Base-by-base conservation (phyloP, 2,329 filamentous ascomycete genomes). In the Fusarium proliferatum region DNA sequence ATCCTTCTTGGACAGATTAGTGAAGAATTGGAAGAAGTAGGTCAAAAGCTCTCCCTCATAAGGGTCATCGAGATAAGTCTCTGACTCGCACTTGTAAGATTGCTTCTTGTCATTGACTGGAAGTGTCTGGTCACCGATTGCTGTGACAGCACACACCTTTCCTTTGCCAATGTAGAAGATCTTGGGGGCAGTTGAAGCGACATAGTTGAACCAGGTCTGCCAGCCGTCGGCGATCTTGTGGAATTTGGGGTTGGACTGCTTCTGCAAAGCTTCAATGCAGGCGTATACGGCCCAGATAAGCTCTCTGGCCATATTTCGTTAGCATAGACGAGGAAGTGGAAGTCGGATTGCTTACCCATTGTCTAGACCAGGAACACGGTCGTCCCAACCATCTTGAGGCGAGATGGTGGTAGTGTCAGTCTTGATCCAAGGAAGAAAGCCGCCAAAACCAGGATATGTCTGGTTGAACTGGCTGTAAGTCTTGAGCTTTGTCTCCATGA, bases 11-110 rank as follows among this genome's bases (percentile, higher is more conserved):
- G 79, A 76, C 28, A 85, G 33, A 9, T 73, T 72, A 6, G 78
- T 78, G 41, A 84, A 84, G 64, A 85, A 82, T 46, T 84, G 79
- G 15, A 85, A 71, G 62, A 82, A 85, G 46, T 81, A 84, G 0
- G 82, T 82, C 41, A 85, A 80, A 1, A 85, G 78, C 67, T 85
- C 84, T 48, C 84, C 84, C 64, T 85, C 84, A 49, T 84, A 85
- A 3, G 84, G 84, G 57, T 85, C 84, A 48, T 85, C 80, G 5
- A 85, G 77, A 23, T 77, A 76, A 2, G 71, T 73, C 9, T 64
- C 72, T 39, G 76, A 78, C 67, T 85, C 82, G 62, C 84, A 85
- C 39, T 74, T 68, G 70, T 85, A 85, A 2, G 71, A 69, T 58
- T 81, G 80, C 23, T 74, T 58, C 3, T 77, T 48, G 28, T 81